Evolutionary conservation across 78 protist genomes (phyloP).

Genomic region (Emiliania huxleyi): DNA sequence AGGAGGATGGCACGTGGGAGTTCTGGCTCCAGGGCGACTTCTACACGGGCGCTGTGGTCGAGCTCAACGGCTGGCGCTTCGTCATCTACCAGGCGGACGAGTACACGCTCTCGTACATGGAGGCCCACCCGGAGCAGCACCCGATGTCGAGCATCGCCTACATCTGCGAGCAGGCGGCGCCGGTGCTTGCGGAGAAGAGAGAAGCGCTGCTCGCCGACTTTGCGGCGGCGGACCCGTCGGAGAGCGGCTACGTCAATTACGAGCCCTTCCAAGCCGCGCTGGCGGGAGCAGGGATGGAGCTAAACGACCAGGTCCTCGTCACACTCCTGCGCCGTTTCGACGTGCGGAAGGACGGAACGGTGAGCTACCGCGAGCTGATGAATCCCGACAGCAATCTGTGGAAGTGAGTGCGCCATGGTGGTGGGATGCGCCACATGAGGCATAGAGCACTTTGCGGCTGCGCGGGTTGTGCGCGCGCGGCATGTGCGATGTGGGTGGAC

Average conservation of each 20-base stretch:
- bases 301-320: slow-evolving; percentile 18
- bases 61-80: not conserved
- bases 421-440: no score
- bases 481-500: no score
- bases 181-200: not conserved
- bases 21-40: not conserved
- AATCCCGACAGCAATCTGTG: no score
- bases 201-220: not conserved
- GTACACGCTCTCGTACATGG: not conserved
- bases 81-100: slow-evolving; percentile 38
- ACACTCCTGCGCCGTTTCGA: not conserved
- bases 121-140: not conserved
- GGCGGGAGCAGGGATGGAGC: not conserved
- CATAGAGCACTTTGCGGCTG: no score
- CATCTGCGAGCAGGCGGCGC: not conserved
- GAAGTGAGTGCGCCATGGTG: no score
- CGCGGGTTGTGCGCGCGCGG: no score
- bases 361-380: not conserved
- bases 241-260: not conserved
- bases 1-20: not conserved
- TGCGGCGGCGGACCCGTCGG: not conserved
- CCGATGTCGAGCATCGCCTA: not conserved
- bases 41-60: not conserved
- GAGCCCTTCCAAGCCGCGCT: not conserved
- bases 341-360: not conserved